These are phyloP conservation scores for Malus asiatica DNA, from an alignment of 306 rosid genomes.

Conservation along the genomic window DNA sequence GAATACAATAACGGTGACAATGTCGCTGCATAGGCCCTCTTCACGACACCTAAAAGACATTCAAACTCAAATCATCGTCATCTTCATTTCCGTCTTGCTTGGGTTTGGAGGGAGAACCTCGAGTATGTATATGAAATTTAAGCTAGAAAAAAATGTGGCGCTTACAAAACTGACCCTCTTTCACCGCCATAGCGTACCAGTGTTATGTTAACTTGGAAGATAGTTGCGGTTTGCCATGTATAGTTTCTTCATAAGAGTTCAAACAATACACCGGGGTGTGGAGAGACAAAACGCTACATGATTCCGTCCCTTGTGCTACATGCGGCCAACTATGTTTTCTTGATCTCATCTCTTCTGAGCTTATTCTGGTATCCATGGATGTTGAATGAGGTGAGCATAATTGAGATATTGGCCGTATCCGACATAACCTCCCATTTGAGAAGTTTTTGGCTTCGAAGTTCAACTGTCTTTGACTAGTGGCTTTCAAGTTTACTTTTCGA, in stretches of 20 bases:
- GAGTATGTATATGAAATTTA: neutral
- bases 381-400: conserved; percentile 9
- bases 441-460: conserved; percentile 31
- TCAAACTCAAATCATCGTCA: neutral
- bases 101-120: neutral
- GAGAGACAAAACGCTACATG: conserved; percentile 56
- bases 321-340: conserved; percentile 37
- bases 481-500: conserved; percentile 42
- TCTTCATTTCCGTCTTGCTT: neutral
- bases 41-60: neutral
- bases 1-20: neutral
- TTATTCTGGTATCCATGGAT: conserved; percentile 19
- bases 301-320: conserved; percentile 43
- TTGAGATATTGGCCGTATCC: conserved; percentile 21
- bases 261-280: conserved; percentile 44
- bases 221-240: conserved; percentile 2
- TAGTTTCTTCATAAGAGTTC: conserved; percentile 25
- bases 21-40: neutral
- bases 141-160: neutral
- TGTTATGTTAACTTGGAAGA: conserved; percentile 2
- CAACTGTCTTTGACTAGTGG: conserved; percentile 22
- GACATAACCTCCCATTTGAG: conserved; percentile 24
- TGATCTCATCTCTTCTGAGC: conserved; percentile 13
- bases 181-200: neutral
- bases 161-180: conserved; percentile 16